Evolutionary conservation across 2,329 filamentous ascomycete genomes (phyloP).

Genomic region (Chrysoporthe puriensis): DNA sequence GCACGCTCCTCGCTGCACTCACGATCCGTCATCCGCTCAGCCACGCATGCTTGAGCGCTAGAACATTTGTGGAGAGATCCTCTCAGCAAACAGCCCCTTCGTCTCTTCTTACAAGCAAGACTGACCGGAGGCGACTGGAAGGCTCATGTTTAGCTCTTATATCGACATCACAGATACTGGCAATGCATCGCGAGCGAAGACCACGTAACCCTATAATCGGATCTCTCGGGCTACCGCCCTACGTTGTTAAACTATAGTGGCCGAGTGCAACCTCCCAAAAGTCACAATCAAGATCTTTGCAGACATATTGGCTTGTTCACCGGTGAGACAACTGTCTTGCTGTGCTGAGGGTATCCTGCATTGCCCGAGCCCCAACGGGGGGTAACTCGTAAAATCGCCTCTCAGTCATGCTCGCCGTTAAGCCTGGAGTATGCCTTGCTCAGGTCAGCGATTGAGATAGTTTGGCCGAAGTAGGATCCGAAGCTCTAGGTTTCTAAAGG

Average conservation of each 20-base stretch:
- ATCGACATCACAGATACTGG: background rate
- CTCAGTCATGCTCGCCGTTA: background rate
- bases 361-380: background rate
- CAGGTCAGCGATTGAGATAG: background rate
- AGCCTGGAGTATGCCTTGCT: background rate
- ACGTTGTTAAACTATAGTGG: background rate
- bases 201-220: background rate
- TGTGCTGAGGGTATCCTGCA: background rate
- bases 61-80: background rate
- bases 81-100: background rate
- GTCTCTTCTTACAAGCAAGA: background rate
- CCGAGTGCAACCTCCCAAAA: background rate
- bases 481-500: background rate
- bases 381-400: background rate
- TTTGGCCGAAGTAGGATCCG: background rate
- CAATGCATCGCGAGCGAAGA: background rate
- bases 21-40: conserved; percentile 3
- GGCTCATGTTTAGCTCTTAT: background rate
- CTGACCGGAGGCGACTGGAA: background rate
- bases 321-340: background rate
- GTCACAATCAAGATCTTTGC: background rate
- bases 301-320: background rate
- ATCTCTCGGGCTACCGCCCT: no score
- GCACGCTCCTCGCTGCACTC: background rate
- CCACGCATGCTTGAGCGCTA: background rate